phyloP scores from a whole-genome alignment of 2,329 filamentous ascomycete genomes.

The Ambrosiella beaveri region DNA sequence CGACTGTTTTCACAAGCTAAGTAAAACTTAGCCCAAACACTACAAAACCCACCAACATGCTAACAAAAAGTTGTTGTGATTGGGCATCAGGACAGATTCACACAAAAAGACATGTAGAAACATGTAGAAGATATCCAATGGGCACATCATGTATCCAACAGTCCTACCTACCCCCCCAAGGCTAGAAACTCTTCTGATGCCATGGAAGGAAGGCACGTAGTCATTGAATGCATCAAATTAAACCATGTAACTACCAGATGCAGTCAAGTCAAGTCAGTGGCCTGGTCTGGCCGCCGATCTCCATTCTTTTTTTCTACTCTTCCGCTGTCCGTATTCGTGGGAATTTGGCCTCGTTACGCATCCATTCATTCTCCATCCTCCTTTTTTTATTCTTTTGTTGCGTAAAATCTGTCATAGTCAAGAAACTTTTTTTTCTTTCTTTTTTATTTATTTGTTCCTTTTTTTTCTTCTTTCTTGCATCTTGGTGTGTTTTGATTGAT shows the following conservation, averaged over 20 bases:
- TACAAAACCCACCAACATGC: not conserved
- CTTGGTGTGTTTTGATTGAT: not conserved
- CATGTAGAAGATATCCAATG: too few relatives aligned
- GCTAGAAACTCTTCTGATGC: too few relatives aligned
- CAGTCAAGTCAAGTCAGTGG: not conserved
- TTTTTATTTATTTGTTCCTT: not conserved
- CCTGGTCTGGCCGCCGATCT: not conserved
- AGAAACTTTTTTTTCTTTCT: constrained; percentile 1
- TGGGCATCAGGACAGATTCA: not conserved
- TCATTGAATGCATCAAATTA: not conserved
- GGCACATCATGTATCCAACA: too few relatives aligned
- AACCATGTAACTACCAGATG: too few relatives aligned
- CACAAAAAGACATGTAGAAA: not conserved
- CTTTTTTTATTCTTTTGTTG: not conserved
- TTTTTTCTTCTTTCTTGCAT: too few relatives aligned
- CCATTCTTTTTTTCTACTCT: constrained; percentile 2
- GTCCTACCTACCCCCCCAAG: too few relatives aligned
- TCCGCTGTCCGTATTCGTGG: not conserved
- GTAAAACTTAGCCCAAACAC: not conserved
- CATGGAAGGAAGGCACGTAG: not conserved
- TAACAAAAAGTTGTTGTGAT: too few relatives aligned
- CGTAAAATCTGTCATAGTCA: not conserved
- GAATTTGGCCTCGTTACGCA: not conserved
- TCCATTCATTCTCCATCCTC: not conserved
- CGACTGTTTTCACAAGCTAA: not conserved